These are phyloP conservation scores for Phlyctochytrium planicorne DNA, from an alignment of 192 early-diverging fungal species.

Conservation along the genomic window DNA sequence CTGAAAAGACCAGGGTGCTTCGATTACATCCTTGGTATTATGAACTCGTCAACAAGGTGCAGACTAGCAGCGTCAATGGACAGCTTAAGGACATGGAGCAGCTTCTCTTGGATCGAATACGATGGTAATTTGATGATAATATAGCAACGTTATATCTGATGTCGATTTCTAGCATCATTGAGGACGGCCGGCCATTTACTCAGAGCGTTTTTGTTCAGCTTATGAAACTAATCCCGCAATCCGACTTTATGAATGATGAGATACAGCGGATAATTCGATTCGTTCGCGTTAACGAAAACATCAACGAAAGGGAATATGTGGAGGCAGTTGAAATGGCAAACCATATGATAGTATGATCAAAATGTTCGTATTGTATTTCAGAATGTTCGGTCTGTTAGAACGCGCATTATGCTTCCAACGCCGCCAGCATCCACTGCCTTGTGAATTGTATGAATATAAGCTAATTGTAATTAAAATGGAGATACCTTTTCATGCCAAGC, in stretches of 20 bases:
- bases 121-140: conserved; percentile 34
- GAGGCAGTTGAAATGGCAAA: conserved; percentile 50
- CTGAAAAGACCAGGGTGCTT: conserved; percentile 25
- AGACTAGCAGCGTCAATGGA: conserved; percentile 33
- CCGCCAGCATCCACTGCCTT: conserved; percentile 84
- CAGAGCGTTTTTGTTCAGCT: conserved; percentile 48
- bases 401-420: conserved; percentile 84
- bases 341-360: conserved; percentile 16
- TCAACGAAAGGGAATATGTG: conserved; percentile 52
- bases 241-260: conserved; percentile 55
- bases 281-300: conserved; percentile 46
- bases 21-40: conserved; percentile 53
- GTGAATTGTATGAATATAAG: conserved; percentile 1
- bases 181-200: conserved; percentile 42
- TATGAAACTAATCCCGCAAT: conserved; percentile 46
- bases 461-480: conserved; percentile 13
- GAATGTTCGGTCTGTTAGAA: conserved; percentile 75
- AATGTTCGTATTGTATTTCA: neutral
- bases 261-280: conserved; percentile 59
- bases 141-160: neutral
- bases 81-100: conserved; percentile 35
- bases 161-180: conserved; percentile 31
- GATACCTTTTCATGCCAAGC: conserved; percentile 93
- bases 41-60: conserved; percentile 51
- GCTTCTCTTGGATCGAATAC: conserved; percentile 43